Base-by-base conservation (phyloP, 2,329 filamentous ascomycete genomes). In the Davidsoniella virescens region DNA sequence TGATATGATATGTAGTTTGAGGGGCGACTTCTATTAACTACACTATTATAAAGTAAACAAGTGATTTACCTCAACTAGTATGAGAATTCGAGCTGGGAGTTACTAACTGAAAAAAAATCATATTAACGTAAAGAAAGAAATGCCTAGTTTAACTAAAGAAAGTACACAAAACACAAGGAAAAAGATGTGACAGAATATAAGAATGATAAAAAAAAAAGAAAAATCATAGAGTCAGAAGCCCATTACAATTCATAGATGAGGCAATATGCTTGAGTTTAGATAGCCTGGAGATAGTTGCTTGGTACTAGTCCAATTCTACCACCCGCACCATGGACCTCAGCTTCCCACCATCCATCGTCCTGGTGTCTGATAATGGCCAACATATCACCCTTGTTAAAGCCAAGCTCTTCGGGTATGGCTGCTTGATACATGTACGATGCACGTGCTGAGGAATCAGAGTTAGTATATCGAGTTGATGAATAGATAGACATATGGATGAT, bases 281-380 rank as follows among this genome's bases (percentile, higher is more conserved):
- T 47, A 42, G 71, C 65, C 62, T 78, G 73, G 53, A 82, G 68
- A 58, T 82, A 82, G 61, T 82, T 82, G 63, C 78, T 82, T 56
- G 78, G 78, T 56, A 82, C 78, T 60, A 82, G 68, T 54, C 78
- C 78, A 52, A 72, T 62, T 46, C 66, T 71, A 46, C 73, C 77
- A 55, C 71, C 75, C 55, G 73, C 72, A 20, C 81, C 80, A 43
- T 88, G 84, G 39, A 95, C 78, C 64, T 95, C 90, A 10, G 93
- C 93, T 68, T 98, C 92, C 92, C 93, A 98, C 92, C 92, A 98
- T 17, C 92, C 92, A 61, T 98, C 92, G 62, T 98, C 92, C 66
- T 98, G 92, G 59, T 94, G 78, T 54, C 88, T 76, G 44, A 95
- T 70, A 12, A 98, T 80, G 2, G 90, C 87, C 12, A 98, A 71